These are phyloP conservation scores for Cyclostephanos invisitatus DNA, from an alignment of 108 stramenopile species.

Conservation along the genomic window DNA sequence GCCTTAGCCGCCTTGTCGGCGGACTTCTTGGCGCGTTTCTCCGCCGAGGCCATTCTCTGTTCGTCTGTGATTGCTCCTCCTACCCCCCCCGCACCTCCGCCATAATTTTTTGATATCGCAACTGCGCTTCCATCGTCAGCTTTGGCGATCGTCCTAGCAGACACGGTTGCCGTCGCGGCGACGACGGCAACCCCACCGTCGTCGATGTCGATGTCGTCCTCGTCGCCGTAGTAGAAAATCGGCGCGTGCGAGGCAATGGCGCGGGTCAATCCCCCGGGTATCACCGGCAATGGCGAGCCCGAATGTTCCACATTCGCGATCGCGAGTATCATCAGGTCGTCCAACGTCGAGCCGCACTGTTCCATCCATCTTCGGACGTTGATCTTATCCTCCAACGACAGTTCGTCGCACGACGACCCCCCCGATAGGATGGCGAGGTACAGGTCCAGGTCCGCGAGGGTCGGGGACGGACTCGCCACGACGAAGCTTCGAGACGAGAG, in stretches of 20 bases:
- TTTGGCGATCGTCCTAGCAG: neutral
- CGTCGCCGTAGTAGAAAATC: constrained; percentile 70
- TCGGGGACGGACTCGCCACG: constrained; percentile 51
- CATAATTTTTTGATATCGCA: constrained; percentile 8
- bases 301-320: constrained; percentile 28
- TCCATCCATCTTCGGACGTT: constrained; percentile 66
- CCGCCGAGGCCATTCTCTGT: constrained; percentile 53
- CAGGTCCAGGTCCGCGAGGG: constrained; percentile 78
- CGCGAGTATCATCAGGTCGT: constrained; percentile 22
- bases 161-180: constrained; percentile 21
- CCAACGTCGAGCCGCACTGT: constrained; percentile 40
- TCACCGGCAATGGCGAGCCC: constrained; percentile 11
- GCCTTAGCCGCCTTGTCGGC: constrained; percentile 37
- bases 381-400: neutral
- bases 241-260: constrained; percentile 31
- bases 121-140: constrained; percentile 8
- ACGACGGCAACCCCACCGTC: constrained; percentile 25
- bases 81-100: constrained; percentile 7
- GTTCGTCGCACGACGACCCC: constrained; percentile 2
- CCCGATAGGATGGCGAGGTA: constrained; percentile 51
- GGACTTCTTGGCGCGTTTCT: constrained; percentile 46
- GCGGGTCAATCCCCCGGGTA: constrained; percentile 25
- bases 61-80: constrained; percentile 46
- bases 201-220: constrained; percentile 24
- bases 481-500: constrained; percentile 66